Base-by-base conservation (phyloP, 768 basidiomycete species). In the Auriculariales sp. region DNA sequence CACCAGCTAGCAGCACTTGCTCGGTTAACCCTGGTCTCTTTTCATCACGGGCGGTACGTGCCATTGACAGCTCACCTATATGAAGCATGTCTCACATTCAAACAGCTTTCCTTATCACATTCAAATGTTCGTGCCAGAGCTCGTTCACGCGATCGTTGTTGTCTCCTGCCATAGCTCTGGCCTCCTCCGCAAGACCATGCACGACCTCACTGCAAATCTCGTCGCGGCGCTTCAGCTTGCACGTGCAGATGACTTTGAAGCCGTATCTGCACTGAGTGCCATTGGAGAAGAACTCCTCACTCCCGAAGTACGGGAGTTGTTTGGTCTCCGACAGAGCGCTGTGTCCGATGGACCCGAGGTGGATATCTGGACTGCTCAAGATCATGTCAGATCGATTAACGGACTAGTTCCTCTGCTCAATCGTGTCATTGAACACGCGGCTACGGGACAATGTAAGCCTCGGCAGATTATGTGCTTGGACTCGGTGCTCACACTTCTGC, bases 61-160 rank as follows among this genome's bases (percentile, higher is more conserved):
- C 14, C 78, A 7, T 17, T 7, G 6, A 36, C 7, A 7, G 15
- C 5, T 36, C n/a, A 19, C 7, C 35, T 17, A 5, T 36, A 36
- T n/a, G n/a, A n/a, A n/a, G n/a, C n/a, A 19, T 36, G 14, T 7
- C 35, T 36, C 22, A 36, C 6, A 17, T 19, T 5, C 14, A n/a
- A 5, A 12, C n/a, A 44, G 39, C 39, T 44, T 44, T 25, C 39
- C 39, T 5, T 44, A 44, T 25, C 39, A 81, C 53, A 78, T 75
- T 47, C 84, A 88, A 55, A 68, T 92, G 28, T 91, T 81, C 59
- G 73, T 91, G 3, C 84, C 92, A 0, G 92, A 95, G 61, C 68
- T 87, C 28, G 69, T 81, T 36, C 88, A 95, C 61, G 68, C 88
- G 30, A 77, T 89, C 53, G 80, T 81, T 6, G 68, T 93, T 19